These are phyloP conservation scores for Solanum clarkiae DNA, from an alignment of 257 asterid species.

Conservation along the genomic window DNA sequence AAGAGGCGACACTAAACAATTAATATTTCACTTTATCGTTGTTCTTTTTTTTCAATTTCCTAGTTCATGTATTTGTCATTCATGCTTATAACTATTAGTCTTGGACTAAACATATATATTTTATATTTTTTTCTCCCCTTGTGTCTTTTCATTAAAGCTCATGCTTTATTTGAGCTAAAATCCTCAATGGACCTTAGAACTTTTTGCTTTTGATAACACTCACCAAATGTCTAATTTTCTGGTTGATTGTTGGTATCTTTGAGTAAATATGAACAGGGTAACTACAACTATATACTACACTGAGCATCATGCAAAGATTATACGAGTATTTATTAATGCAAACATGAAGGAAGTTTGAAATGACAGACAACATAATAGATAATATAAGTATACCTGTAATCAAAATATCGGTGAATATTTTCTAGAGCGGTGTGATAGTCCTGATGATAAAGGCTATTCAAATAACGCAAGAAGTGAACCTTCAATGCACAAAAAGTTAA, in stretches of 20 bases:
- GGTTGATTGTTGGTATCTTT: background rate
- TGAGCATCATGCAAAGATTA: background rate
- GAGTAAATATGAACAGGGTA: background rate
- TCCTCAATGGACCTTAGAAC: background rate
- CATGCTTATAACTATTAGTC: background rate
- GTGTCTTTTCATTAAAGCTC: background rate
- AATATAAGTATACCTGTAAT: constrained; percentile 67
- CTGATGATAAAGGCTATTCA: constrained; percentile 78
- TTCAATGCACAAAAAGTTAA: constrained; percentile 23
- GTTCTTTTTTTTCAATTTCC: background rate
- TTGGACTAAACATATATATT: background rate
- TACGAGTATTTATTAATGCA: background rate
- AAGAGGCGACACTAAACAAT: background rate
- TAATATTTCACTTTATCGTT: background rate
- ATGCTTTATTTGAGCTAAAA: background rate
- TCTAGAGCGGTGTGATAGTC: constrained; percentile 83
- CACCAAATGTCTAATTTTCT: background rate
- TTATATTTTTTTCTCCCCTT: background rate
- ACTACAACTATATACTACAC: background rate
- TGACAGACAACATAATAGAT: background rate
- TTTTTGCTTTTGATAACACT: background rate
- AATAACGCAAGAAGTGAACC: constrained; percentile 90
- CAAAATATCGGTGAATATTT: constrained; percentile 92
- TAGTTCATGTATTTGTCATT: background rate
- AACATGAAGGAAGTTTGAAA: background rate